phyloP scores from a whole-genome alignment of 495 filamentous ascomycete species.

The Penicillium manginii region DNA sequence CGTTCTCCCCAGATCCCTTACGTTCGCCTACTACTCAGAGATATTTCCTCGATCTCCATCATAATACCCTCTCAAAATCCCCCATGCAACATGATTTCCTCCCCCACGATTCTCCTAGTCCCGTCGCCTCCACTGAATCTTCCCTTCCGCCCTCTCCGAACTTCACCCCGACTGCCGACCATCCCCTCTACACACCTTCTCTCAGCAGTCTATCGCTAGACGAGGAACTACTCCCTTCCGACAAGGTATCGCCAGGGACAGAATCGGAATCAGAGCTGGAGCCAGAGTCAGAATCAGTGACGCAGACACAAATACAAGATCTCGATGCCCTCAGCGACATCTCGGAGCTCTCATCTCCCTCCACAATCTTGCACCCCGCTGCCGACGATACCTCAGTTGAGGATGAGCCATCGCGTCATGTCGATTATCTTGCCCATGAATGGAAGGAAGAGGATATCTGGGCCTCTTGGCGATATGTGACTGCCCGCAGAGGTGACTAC shows the following conservation, averaged over 20 bases:
- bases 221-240: conserved; percentile 46
- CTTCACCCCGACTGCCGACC: conserved; percentile 31
- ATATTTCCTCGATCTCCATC: conserved; percentile 39
- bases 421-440: conserved; percentile 94
- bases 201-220: conserved; percentile 66
- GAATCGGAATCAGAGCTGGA: no score
- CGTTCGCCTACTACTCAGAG: conserved; percentile 49
- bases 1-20: conserved; percentile 44
- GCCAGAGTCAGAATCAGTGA: neutral
- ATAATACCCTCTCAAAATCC: conserved; percentile 37
- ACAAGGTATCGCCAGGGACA: no score
- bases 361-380: conserved; percentile 41
- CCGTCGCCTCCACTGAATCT: conserved; percentile 39
- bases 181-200: conserved; percentile 55
- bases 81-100: conserved; percentile 38
- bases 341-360: conserved; percentile 25
- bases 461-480: conserved; percentile 94
- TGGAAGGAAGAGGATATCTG: conserved; percentile 98
- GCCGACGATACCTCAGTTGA: conserved; percentile 84
- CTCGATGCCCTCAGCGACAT: conserved; percentile 25
- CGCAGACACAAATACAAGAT: conserved; percentile 8
- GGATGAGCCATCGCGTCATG: conserved; percentile 82
- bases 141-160: conserved; percentile 46
- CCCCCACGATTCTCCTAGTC: conserved; percentile 37
- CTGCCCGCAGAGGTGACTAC: conserved; percentile 74